Evolutionary conservation across 2,329 filamentous ascomycete species (phyloP), one percentile per base, ranked within the genome.

Genomic region (Aureobasidium namibiae): DNA sequence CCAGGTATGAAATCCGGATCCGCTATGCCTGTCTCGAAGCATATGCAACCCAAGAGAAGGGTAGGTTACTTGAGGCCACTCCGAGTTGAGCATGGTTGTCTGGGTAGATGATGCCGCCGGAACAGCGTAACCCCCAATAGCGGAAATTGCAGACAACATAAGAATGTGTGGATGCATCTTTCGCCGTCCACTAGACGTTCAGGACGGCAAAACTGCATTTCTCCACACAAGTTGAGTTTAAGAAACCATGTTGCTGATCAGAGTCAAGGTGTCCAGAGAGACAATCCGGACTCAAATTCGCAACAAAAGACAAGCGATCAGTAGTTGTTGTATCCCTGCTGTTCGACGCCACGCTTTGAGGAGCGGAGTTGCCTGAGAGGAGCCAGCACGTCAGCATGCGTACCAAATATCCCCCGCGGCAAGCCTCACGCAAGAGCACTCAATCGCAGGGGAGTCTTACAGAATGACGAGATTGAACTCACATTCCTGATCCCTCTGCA

Each of bases 401-500:
- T 64, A 75, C 71, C 73, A 69, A 67, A 75, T 79, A 78, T 80
- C 88, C 84, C 80, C 75, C 78, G 81, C 82, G 85, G 82, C 82
- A 82, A 89, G 86, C 85, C 82, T 85, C 83, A 80, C 81, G 75
- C 80, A 80, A 72, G 81, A 84, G 86, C 84, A 89, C 84, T 83
- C 65, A 87, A 86, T 89, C 86, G 86, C 85, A 86, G 85, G 88
- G 85, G 86, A 87, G 86, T 64, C 66, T 64, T 62, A 60, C 49
- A 60, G 84, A 85, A 88, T 86, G 83, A 79, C 74, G 78, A 79
- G 79, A 81, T 78, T 83, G 80, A 81, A 95, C 91, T 96, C 89
- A 96, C 91, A 96, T 95, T 89, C 90, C 88, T 69, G 90, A 86
- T 79, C 92, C 86, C 83, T 92, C 91, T 78, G 89, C 88, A 76